These are phyloP conservation scores for Blastocystis sp. DNA, from an alignment of 352 stramenopile species.

Conservation along the genomic window DNA sequence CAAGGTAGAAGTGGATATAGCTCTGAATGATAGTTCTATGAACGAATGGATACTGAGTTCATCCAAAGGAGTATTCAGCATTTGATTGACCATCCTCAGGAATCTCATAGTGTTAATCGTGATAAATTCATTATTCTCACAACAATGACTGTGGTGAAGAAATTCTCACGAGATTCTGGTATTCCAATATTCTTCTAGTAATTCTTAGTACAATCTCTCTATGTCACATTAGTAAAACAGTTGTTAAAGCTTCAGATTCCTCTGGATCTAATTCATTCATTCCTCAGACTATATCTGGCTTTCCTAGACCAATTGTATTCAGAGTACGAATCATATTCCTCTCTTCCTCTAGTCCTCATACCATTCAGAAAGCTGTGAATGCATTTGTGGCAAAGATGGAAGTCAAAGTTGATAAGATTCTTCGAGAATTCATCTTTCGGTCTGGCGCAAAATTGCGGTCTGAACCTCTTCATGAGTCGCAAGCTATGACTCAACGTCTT, in stretches of 20 bases:
- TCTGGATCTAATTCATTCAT: conserved; percentile 30
- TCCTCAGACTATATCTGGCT: conserved; percentile 25
- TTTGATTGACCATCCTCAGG: background rate
- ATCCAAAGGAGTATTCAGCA: background rate
- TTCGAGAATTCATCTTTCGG: conserved; percentile 41
- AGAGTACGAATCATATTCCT: background rate
- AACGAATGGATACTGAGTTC: conserved; percentile 43
- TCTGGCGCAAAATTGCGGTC: conserved; percentile 13
- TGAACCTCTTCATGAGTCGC: background rate
- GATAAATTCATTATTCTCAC: conserved; percentile 44
- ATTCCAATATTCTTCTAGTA: background rate
- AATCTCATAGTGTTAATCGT: background rate
- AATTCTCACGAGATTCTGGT: background rate
- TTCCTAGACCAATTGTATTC: conserved; percentile 6
- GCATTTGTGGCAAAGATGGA: conserved; percentile 13
- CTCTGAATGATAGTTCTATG: background rate
- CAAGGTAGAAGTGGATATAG: background rate
- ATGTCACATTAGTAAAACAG: background rate
- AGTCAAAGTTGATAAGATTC: conserved; percentile 31
- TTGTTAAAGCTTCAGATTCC: conserved; percentile 46
- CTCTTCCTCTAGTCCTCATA: background rate
- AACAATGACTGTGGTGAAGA: background rate
- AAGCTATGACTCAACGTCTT: background rate
- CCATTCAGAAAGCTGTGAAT: conserved; percentile 54
- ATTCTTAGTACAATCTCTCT: conserved; percentile 20